Evolutionary conservation across 1,284 basidiomycete species (phyloP).

Genomic region (Malassezia vespertilionis): DNA sequence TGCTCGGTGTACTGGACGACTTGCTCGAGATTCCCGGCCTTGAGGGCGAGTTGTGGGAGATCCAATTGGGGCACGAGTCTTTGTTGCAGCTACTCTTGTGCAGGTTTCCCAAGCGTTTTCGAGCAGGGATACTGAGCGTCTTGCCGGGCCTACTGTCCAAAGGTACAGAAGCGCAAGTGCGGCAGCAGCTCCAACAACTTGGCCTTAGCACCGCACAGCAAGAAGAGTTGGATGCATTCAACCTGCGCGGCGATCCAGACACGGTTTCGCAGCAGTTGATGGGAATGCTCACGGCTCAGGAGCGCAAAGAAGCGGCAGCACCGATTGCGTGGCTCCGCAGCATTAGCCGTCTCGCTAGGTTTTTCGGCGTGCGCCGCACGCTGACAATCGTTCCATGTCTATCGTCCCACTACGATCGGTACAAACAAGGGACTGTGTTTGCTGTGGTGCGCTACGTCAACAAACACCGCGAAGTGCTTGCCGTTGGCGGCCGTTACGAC

Average conservation of each 20-base stretch:
- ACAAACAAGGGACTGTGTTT: constrained; percentile 64
- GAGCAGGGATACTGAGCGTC: constrained; percentile 23
- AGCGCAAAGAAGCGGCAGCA: constrained; percentile 30
- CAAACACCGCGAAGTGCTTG: constrained; percentile 63
- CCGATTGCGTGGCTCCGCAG: constrained; percentile 56
- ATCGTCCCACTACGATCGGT: constrained; percentile 56
- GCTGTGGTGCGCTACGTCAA: constrained; percentile 55
- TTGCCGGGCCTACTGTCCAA: constrained; percentile 23
- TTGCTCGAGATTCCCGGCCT: constrained; percentile 42
- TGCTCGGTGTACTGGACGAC: constrained; percentile 38
- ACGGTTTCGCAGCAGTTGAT: constrained; percentile 24
- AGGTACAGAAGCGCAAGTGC: constrained; percentile 23
- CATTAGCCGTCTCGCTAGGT: constrained; percentile 56
- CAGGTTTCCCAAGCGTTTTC: constrained; percentile 35
- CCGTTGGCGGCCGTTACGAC: constrained; percentile 69
- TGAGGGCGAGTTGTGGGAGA: constrained; percentile 31
- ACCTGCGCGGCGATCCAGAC: constrained; percentile 26
- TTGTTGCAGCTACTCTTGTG: constrained; percentile 34
- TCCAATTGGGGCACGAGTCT: constrained; percentile 41
- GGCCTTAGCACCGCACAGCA: constrained; percentile 32
- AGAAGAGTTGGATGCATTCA: constrained; percentile 42
- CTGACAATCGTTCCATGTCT: constrained; percentile 61
- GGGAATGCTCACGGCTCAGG: constrained; percentile 27
- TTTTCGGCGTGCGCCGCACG: constrained; percentile 57
- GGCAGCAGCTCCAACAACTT: constrained; percentile 28